Base-by-base conservation (phyloP, 495 filamentous ascomycete species). In the Xylaria acuta region DNA sequence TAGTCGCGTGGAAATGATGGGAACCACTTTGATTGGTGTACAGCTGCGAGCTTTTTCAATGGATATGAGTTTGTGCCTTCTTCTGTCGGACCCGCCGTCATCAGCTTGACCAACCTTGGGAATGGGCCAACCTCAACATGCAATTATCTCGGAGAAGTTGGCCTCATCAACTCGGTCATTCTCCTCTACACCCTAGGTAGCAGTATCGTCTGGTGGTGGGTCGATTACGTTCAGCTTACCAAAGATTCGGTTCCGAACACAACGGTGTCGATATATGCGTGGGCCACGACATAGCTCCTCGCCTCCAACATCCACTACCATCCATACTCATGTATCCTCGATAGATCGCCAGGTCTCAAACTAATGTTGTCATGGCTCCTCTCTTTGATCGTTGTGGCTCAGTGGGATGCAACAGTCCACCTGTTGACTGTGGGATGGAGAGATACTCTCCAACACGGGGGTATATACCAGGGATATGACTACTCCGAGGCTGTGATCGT, bases 191-290 rank as follows among this genome's bases (percentile, higher is more conserved):
- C 27, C 30, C 1, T 20, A 6, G 54, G 25, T 5, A 7, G 53
- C 27, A 32, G 32, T 4, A 58, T 58, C 30, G 14, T 58, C 20
- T 58, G 54, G 54, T 58, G 54, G 30, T 58, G 65, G 65, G 47
- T 68, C 0, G 14, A 53, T 8, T 68, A 54, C 47, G 25, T 34
- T 18, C 1, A 41, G 2, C 40, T 68, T 27, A 47, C 34, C 38
- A 9, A 11, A n/a, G 16, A 56, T 0, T 47, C 65, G 65, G 47
- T 68, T n/a, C 65, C 65, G 32, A 68, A 68, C 65, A 38, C 45
- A 27, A 68, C 45, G 20, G 30, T 56, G 43, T 68, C 65, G 47
- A 68, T 68, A 53, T 36, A 68, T 54, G 65, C 65, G 38, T 68
- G 65, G 65, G 14, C 47, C 22, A 20, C 65, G n/a, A 56, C 47